These are phyloP conservation scores for Penicillium atrosanguineum DNA, from an alignment of 495 filamentous ascomycete species.

Conservation along the genomic window DNA sequence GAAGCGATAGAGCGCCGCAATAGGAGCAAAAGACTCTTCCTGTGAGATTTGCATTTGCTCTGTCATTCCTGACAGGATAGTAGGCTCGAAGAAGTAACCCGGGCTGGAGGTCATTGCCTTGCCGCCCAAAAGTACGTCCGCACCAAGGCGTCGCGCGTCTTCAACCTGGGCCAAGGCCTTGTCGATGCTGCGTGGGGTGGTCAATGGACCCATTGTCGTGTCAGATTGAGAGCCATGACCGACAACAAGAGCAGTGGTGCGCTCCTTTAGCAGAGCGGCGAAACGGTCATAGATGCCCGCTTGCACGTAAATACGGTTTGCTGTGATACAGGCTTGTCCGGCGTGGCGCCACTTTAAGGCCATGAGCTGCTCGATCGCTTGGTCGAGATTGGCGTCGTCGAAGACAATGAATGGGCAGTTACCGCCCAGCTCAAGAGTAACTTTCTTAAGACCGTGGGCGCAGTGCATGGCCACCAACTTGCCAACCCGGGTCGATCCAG, in stretches of 20 bases:
- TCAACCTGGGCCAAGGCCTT: slow-evolving; percentile 61
- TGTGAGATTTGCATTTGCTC: slow-evolving; percentile 61
- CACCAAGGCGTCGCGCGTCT: slow-evolving; percentile 61
- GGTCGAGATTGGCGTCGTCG: slow-evolving; percentile 67
- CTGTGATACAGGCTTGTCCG: slow-evolving; percentile 72
- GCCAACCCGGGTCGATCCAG: slow-evolving; percentile 64
- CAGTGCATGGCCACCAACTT: slow-evolving; percentile 60
- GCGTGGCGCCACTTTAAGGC: slow-evolving; percentile 65
- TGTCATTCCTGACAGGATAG: slow-evolving; percentile 61
- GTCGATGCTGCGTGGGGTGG: slow-evolving; percentile 60
- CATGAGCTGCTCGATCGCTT: slow-evolving; percentile 58
- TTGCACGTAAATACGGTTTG: slow-evolving; percentile 72
- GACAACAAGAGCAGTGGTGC: slow-evolving; percentile 55
- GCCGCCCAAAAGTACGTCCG: slow-evolving; percentile 57
- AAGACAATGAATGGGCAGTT: slow-evolving; percentile 76
- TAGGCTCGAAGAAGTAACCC: slow-evolving; percentile 74
- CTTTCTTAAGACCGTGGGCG: slow-evolving; percentile 64
- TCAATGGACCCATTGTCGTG: slow-evolving; percentile 68
- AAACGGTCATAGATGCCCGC: slow-evolving; percentile 53
- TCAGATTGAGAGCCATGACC: slow-evolving; percentile 59
- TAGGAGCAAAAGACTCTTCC: slow-evolving; percentile 71
- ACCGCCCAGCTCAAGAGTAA: slow-evolving; percentile 70
- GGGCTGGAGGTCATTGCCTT: slow-evolving; percentile 41
- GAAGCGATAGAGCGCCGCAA: slow-evolving; percentile 66
- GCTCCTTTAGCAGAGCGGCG: slow-evolving; percentile 51